Base-by-base conservation (phyloP, 2,329 filamentous ascomycete species). In the Neoscytalidium dimidiatum region DNA sequence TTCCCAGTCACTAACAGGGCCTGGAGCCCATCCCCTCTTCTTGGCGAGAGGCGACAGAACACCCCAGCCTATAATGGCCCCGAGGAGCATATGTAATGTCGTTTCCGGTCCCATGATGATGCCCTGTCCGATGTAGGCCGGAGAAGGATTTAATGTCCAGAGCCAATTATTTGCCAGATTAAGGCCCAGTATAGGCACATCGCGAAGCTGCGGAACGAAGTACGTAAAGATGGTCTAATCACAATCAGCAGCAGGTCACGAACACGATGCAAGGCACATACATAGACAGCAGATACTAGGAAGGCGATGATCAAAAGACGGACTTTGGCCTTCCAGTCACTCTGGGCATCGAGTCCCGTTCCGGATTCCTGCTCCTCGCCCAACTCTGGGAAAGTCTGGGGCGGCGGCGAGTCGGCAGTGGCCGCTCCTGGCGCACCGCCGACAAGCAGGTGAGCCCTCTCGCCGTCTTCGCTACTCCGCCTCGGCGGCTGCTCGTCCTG, bases 21-120 rank as follows among this genome's bases (percentile, higher is more conserved):
- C 95, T 2, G 93, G 91, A 9, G 95, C 95, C 95, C 95, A 99
- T 2, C 91, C 92, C 70, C 86, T 87, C 64, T 83, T 80, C 76
- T 97, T 97, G 3, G 95, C 94, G 7, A 98, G 78, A 1, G 95
- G 95, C 3, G 94, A 97, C 1, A 99, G 83, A 5, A 98, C 76
- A 0, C 88, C 95, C 95, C 95, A 99, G 28, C 95, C 95, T 9
- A 97, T 73, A 17, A 96, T 76, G 3, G 95, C 94, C 4, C 95
- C 95, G 2, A 98, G 80, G 0, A 97, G 85, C 95, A 99, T 99
- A 71, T 98, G 94, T 61, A 96, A 84, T 3, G 94, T 98, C 0
- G 95, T 99, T 43, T 92, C 90, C 3, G 94, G 92, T 0, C 95
- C 95, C 95, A 99, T 99, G 73, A 99, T 98, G 67, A 99, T 96